These are phyloP conservation scores for Ophiostoma populinum DNA, from an alignment of 2,329 filamentous ascomycete species.

Conservation along the genomic window DNA sequence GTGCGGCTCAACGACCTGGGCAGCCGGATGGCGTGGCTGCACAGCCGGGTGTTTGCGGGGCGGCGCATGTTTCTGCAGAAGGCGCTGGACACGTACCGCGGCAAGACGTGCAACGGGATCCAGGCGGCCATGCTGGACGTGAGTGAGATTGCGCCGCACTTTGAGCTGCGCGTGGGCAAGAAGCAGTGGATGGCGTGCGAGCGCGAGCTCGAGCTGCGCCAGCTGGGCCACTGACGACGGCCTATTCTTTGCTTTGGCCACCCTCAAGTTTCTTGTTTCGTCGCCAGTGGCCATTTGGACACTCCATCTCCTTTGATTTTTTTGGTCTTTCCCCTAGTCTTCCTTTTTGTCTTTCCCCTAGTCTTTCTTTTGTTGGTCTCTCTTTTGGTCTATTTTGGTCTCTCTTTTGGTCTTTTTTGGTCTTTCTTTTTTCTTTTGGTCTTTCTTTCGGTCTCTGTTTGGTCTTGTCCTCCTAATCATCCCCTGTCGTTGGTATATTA, in stretches of 20 bases:
- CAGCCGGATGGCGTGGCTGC: slow-evolving; percentile 91
- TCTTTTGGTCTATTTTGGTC: neutral
- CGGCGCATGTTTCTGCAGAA: slow-evolving; percentile 78
- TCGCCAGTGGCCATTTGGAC: too few relatives aligned
- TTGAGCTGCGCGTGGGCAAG: slow-evolving; percentile 79
- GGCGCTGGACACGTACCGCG: slow-evolving; percentile 93
- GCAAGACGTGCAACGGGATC: slow-evolving; percentile 74
- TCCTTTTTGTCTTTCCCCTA: neutral
- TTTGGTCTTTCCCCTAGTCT: neutral
- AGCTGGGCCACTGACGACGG: slow-evolving; percentile 7
- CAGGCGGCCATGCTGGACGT: slow-evolving; percentile 63
- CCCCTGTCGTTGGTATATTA: neutral
- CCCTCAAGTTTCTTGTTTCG: neutral
- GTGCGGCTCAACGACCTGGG: slow-evolving; percentile 85
- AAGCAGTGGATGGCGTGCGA: slow-evolving; percentile 35
- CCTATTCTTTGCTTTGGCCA: neutral
- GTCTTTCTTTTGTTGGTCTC: neutral
- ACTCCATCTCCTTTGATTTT: neutral
- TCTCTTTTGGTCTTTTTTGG: neutral
- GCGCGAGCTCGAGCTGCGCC: slow-evolving; percentile 10
- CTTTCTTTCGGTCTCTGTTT: neutral
- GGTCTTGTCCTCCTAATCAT: neutral
- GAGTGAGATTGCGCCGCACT: slow-evolving; percentile 59
- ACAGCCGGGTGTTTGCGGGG: slow-evolving; percentile 79
- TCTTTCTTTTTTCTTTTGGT: neutral